phyloP scores from a whole-genome alignment of 2,329 filamentous ascomycete genomes.

The Monilinia laxa region DNA sequence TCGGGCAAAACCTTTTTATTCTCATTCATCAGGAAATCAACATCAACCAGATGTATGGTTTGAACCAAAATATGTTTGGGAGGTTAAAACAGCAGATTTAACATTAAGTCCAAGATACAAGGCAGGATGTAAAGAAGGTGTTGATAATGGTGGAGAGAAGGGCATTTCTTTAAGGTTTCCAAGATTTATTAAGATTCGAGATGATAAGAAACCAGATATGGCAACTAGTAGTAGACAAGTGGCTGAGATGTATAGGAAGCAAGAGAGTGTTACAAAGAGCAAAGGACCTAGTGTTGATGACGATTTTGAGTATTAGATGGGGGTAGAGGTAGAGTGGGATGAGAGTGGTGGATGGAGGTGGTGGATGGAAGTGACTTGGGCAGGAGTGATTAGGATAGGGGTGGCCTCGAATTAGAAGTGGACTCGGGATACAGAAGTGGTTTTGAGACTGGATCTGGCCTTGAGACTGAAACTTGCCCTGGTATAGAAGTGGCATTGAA shows the following conservation, averaged over 20 bases:
- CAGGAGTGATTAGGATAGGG: too few relatives aligned
- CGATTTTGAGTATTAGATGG: conserved; percentile 85
- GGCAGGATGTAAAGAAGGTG: conserved; percentile 79
- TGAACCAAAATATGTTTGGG: conserved; percentile 92
- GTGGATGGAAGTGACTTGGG: too few relatives aligned
- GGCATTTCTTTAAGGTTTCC: conserved; percentile 91
- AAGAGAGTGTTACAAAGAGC: conserved; percentile 80
- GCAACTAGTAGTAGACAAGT: conserved; percentile 83
- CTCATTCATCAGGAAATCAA: conserved; percentile 77
- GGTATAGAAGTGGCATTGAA: too few relatives aligned
- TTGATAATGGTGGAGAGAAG: conserved; percentile 67
- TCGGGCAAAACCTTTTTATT: conserved; percentile 89
- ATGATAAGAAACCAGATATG: conserved; percentile 94
- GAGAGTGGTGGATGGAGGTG: background rate
- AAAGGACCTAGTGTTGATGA: conserved; percentile 89
- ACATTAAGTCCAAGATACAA: conserved; percentile 91
- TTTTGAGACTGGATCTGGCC: too few relatives aligned
- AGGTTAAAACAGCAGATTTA: conserved; percentile 94
- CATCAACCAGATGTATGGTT: conserved; percentile 99
- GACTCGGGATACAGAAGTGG: too few relatives aligned
- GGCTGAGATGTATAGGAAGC: conserved; percentile 94
- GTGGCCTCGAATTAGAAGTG: too few relatives aligned
- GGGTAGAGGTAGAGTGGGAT: background rate
- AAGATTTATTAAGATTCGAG: conserved; percentile 83
- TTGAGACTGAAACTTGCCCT: too few relatives aligned